These are phyloP conservation scores for Aureobasidium musti DNA, from an alignment of 2,329 filamentous ascomycete genomes.

Conservation along the genomic window DNA sequence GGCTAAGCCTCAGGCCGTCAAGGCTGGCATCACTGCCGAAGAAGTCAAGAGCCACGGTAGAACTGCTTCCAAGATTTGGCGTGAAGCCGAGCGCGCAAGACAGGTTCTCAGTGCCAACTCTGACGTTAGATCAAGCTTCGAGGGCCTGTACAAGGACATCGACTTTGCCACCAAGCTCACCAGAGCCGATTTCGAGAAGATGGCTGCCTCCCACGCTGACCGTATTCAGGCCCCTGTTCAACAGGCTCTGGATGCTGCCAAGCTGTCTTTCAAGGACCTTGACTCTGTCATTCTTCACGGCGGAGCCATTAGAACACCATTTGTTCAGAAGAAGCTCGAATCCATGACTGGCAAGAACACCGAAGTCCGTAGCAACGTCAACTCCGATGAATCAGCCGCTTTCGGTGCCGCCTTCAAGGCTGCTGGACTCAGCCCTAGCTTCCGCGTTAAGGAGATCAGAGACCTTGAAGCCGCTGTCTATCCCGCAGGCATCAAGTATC, in stretches of 20 bases:
- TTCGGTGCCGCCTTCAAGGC: constrained; percentile 95
- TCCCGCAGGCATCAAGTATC: constrained; percentile 74
- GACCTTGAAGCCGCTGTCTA: constrained; percentile 76
- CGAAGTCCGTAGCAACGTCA: constrained; percentile 91
- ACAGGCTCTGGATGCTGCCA: constrained; percentile 71
- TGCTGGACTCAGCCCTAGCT: constrained; percentile 87
- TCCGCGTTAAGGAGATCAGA: constrained; percentile 96
- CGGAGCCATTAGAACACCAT: constrained; percentile 85
- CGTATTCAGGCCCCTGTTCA: constrained; percentile 70
- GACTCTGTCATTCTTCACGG: constrained; percentile 93
- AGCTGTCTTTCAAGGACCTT: constrained; percentile 71
- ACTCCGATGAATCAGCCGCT: constrained; percentile 93
- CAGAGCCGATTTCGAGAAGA: constrained; percentile 76
- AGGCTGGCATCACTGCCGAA: constrained; percentile 61
- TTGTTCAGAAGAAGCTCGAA: constrained; percentile 88
- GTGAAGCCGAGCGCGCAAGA: constrained; percentile 82
- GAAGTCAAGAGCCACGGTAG: constrained; percentile 75
- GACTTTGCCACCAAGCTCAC: constrained; percentile 91
- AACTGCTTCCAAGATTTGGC: constrained; percentile 84
- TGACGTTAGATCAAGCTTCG: constrained; percentile 77
- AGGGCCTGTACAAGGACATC: constrained; percentile 86
- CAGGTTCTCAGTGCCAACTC: constrained; percentile 93
- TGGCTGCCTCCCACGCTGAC: constrained; percentile 67
- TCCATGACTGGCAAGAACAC: constrained; percentile 67
- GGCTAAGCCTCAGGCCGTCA: constrained; percentile 64